These are phyloP conservation scores for Cordyceps farinosa DNA, from an alignment of 2,329 filamentous ascomycete genomes.

Conservation along the genomic window DNA sequence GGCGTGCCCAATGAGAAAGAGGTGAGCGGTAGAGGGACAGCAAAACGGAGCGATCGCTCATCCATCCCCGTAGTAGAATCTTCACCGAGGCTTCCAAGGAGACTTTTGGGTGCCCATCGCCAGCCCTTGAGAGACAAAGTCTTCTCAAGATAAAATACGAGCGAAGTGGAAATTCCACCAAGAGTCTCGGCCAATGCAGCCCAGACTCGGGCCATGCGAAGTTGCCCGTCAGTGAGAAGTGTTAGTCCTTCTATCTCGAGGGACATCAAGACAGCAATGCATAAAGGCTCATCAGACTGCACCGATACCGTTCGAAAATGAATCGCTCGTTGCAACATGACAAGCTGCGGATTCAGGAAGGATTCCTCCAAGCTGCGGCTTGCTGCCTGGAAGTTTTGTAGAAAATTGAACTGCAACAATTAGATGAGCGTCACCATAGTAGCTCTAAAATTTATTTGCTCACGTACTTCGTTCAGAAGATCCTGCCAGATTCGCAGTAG, in stretches of 20 bases:
- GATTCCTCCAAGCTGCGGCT: neutral
- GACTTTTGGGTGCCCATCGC: too few relatives aligned
- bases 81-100: too few relatives aligned
- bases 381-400: slow-evolving; percentile 16
- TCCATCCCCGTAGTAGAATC: slow-evolving; percentile 19
- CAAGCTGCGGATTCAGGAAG: slow-evolving; percentile 11
- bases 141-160: too few relatives aligned
- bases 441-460: too few relatives aligned
- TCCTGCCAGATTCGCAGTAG: slow-evolving; percentile 24
- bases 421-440: too few relatives aligned
- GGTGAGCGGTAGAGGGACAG: neutral
- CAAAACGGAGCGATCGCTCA: slow-evolving; percentile 21
- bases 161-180: slow-evolving; percentile 23
- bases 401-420: slow-evolving; percentile 20
- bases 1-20: slow-evolving; percentile 17
- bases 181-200: slow-evolving; percentile 20
- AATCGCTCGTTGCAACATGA: slow-evolving; percentile 25
- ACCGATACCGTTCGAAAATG: slow-evolving; percentile 29
- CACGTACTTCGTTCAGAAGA: slow-evolving; percentile 21
- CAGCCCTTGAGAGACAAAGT: too few relatives aligned
- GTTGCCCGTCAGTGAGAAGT: slow-evolving; percentile 9
- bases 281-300: too few relatives aligned
- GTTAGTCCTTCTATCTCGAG: slow-evolving; percentile 24
- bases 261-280: slow-evolving; percentile 28
- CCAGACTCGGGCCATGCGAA: slow-evolving; percentile 27